A percentile compares a stretch with the other conserved stretches of the same genome.
Evolutionary conservation across 169 alveolate species (phyloP).

Genomic region (Amoebophrya sp.): DNA sequence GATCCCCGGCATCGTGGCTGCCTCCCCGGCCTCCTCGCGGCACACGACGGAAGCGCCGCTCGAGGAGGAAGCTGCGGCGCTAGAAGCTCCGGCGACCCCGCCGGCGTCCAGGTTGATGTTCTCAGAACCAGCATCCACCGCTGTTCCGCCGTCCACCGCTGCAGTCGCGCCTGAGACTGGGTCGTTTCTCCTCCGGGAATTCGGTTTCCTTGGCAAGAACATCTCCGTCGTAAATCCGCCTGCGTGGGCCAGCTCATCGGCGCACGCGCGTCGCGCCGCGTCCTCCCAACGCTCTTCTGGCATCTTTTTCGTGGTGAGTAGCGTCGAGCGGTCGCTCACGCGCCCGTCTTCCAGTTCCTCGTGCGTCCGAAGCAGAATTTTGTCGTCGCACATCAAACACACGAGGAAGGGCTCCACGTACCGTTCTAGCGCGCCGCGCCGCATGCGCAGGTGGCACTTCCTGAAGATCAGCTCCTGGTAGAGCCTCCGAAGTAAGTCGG

Average conservation of each 20-base stretch:
- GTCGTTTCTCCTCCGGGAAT: too few species aligned
- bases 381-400: not conserved
- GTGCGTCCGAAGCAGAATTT: not conserved
- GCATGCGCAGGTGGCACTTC: not conserved
- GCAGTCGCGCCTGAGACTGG: too few species aligned
- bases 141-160: too few species aligned
- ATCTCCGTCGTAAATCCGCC: too few species aligned
- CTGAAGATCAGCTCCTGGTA: not conserved
- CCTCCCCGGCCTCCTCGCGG: not conserved
- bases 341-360: slow-evolving; percentile 3
- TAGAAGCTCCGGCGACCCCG: too few species aligned
- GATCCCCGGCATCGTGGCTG: not conserved
- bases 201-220: too few species aligned
- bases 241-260: not conserved
- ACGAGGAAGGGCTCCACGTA: not conserved
- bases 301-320: not conserved
- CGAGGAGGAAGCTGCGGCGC: too few species aligned
- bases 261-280: not conserved
- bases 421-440: not conserved
- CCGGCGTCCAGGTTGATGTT: too few species aligned
- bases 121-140: too few species aligned
- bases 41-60: not conserved
- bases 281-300: not conserved
- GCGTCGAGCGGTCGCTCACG: not conserved
- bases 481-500: not conserved